Percentiles rank a stretch among this genome's conserved stretches.
phyloP scores from a whole-genome alignment of 306 rosid genomes.

The Quillaja saponaria region DNA sequence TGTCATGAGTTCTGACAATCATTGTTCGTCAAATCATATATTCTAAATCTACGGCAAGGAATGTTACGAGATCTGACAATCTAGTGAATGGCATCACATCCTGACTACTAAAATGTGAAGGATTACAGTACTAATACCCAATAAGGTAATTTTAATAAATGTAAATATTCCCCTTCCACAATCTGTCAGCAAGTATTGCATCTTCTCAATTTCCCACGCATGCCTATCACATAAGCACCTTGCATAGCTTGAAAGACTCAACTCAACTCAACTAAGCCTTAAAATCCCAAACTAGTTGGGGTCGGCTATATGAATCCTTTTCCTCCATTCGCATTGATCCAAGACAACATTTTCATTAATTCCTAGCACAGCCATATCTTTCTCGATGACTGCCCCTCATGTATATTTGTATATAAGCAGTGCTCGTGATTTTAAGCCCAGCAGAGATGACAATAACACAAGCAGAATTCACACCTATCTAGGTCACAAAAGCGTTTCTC shows the following conservation, averaged over 20 bases:
- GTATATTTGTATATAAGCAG: not conserved
- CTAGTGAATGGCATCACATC: not conserved
- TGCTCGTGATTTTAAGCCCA: not conserved
- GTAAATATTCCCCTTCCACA: constrained; percentile 1
- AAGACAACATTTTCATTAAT: no score
- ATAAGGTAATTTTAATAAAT: not conserved
- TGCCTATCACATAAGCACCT: constrained; percentile 15
- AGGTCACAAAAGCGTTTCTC: not conserved
- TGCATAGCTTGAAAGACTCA: not conserved
- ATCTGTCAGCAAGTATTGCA: constrained; percentile 9
- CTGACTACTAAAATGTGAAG: constrained; percentile 13
- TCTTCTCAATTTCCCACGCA: constrained; percentile 10
- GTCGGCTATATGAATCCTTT: no score
- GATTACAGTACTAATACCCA: no score
- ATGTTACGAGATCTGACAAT: no score
- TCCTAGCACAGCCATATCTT: no score
- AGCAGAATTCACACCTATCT: constrained; percentile 8
- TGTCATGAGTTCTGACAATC: constrained; percentile 2
- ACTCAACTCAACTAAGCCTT: no score
- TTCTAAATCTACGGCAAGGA: not conserved
- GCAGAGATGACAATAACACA: not conserved
- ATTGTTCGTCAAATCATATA: not conserved
- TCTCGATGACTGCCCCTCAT: no score
- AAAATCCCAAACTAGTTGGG: no score
- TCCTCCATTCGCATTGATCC: no score